Evolutionary conservation across 2,329 filamentous ascomycete genomes (phyloP), one percentile per base, ranked within the genome.

Genomic region (Elsinoe arachidis): DNA sequence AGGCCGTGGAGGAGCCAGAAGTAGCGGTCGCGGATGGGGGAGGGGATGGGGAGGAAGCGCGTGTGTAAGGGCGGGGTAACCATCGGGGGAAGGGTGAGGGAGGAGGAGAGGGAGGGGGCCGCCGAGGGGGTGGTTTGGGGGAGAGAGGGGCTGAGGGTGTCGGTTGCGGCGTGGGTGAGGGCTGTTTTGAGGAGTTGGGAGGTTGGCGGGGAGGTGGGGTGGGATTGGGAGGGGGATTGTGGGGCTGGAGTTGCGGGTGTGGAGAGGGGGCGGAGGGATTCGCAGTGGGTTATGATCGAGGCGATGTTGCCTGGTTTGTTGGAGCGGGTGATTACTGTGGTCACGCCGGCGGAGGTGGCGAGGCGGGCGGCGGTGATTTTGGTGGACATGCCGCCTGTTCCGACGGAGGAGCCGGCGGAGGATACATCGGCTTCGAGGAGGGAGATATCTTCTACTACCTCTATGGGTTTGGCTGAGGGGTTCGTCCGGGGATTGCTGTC

Each of bases 1-100:
- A 96, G 83, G 9, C 92, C 93, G 72, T 99, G 90, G 0, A 97
- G 80, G 51, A 99, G 85, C 93, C 93, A 99, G 78, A 99, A 97
- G 69, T 93, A 90, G 61, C 92, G 86, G 70, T 96, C 93, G 58
- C 90, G 85, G 59, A 97, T 93, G 1, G 92, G 91, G 23, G 88
- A 84, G 0, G 81, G 77, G 9, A 90, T 90, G 0, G 91, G 90
- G 11, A 96, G 78, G 77, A 99, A 99, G 58, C 93, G 86, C 2
- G 93, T 99, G 72, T 99, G 93, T 3, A 96, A 76, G 1, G 91
- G 83, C 10, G 69, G 67, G 4, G 58, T 4, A 9, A n/a, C n/a
- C n/a, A n/a, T n/a, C n/a, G 0, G 92, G 90, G 23, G 88, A 84
- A 0, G 81, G 77, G 9, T 90, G 90, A 0, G 91, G 90, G 11